phyloP scores from a whole-genome alignment of 1,284 basidiomycete genomes.

The Cutaneotrichosporon curvatum region DNA sequence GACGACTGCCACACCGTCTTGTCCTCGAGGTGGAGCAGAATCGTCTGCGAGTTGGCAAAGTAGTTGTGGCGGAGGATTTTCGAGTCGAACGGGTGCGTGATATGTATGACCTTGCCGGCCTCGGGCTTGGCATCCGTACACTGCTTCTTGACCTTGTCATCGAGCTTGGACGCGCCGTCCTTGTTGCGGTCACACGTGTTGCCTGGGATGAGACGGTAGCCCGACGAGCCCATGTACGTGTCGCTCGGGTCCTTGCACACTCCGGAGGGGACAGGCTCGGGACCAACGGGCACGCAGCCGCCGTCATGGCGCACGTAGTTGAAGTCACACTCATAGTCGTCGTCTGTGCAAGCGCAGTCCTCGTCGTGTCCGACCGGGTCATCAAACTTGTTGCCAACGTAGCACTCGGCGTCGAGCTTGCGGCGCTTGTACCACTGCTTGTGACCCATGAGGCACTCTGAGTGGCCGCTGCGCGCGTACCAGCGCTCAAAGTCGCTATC shows the following conservation, averaged over 20 bases:
- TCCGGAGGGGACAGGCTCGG: slow-evolving; percentile 73
- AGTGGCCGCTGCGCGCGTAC: slow-evolving; percentile 65
- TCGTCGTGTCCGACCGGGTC: slow-evolving; percentile 80
- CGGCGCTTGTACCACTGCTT: slow-evolving; percentile 93
- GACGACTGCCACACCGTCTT: slow-evolving; percentile 81
- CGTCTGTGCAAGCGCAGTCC: slow-evolving; percentile 71
- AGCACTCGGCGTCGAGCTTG: slow-evolving; percentile 77
- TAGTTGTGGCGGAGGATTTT: slow-evolving; percentile 71
- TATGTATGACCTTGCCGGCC: slow-evolving; percentile 54
- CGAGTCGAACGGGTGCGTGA: slow-evolving; percentile 61
- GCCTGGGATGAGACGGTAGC: slow-evolving; percentile 86
- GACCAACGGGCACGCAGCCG: slow-evolving; percentile 71
- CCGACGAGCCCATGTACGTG: slow-evolving; percentile 79
- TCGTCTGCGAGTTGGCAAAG: slow-evolving; percentile 55
- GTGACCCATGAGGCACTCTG: slow-evolving; percentile 89
- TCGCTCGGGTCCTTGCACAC: slow-evolving; percentile 60
- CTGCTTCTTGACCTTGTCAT: slow-evolving; percentile 59
- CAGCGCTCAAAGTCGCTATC: slow-evolving; percentile 77
- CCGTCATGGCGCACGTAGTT: slow-evolving; percentile 55
- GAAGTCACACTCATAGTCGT: slow-evolving; percentile 77
- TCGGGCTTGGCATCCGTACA: slow-evolving; percentile 46
- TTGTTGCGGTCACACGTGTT: slow-evolving; percentile 66
- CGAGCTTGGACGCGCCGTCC: slow-evolving; percentile 56
- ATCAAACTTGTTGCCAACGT: slow-evolving; percentile 82
- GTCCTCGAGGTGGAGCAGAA: slow-evolving; percentile 74